Base-by-base conservation (phyloP, 805 yeast genomes). In the Dipodascus albidus region DNA sequence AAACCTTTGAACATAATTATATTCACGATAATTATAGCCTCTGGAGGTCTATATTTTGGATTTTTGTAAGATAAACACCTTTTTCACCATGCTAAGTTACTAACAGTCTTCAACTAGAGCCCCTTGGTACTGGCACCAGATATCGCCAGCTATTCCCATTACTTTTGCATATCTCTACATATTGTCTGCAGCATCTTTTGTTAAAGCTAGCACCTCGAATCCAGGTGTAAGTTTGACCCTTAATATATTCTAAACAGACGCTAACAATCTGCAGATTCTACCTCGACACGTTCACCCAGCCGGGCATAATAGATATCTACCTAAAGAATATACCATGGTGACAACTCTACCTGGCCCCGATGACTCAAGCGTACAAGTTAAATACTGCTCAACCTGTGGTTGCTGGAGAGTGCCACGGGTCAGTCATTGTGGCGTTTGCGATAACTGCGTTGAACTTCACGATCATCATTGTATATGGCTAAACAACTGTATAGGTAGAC, bases 331-430 rank as follows among this genome's bases (percentile, higher is more conserved):
- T 59, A 72, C 72, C 57, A 76, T 73, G 58, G 62, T 67, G 9
- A 72, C 80, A 0, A 64, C 74, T 1, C 61, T 83, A 8, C 87
- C 87, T 0, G 71, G 76, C 1, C 50, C 50, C 15, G 47, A 50
- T 23, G 52, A 54, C 4, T 23, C 24, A 3, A 14, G 19, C 1
- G 79, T 79, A 0, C 61, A 68, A 2, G 70, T 79, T 22, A 78
- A 78, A 59, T 83, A 82, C 63, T 83, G 90, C 60, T 50, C 76
- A 1, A 74, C 83, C 0, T 87, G 96, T 62, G 68, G 77, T 27
- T 74, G 81, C 47, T 86, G 95, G 91, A 67, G 91, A 58, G 83
- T 88, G 8, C 87, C 89, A 1, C 68, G 95, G 52, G 69, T 89
- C 0, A 78, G 83, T 53, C 96, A 87, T 65, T 87, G 96, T 62